Percentiles rank a stretch among this genome's conserved stretches.
These are phyloP conservation scores for Daedaleopsis nitida DNA, from an alignment of 768 basidiomycete species.

Conservation along the genomic window DNA sequence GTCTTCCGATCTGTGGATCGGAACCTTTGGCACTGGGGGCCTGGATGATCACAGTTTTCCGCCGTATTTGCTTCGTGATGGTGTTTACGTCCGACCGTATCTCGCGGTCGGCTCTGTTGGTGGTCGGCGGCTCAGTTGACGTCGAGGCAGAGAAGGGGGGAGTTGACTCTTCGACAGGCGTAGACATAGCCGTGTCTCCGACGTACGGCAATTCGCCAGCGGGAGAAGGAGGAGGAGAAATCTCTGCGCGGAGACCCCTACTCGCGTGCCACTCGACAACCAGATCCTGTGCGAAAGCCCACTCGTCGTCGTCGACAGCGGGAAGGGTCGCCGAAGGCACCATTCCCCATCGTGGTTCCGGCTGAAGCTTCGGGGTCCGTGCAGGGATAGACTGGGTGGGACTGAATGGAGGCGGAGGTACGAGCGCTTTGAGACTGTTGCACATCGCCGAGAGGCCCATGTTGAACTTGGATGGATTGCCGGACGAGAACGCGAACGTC, in stretches of 20 bases:
- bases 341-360: background rate
- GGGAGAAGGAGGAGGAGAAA: conserved; percentile 13
- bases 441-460: conserved; percentile 42
- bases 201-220: conserved; percentile 9
- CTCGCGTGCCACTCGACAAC: conserved; percentile 26
- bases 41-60: conserved; percentile 34
- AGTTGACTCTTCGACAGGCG: background rate
- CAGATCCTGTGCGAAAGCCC: conserved; percentile 39
- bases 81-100: background rate
- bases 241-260: background rate
- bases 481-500: conserved; percentile 22
- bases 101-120: background rate
- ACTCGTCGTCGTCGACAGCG: conserved; percentile 32
- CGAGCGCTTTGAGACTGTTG: conserved; percentile 34
- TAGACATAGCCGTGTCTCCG: background rate
- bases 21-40: conserved; percentile 16
- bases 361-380: background rate
- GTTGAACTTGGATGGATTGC: conserved; percentile 15
- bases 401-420: conserved; percentile 25
- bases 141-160: background rate
- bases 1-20: background rate
- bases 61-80: conserved; percentile 20
- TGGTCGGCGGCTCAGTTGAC: background rate
- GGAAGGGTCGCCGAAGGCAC: conserved; percentile 6
- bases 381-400: conserved; percentile 16